These are phyloP conservation scores for Colletotrichum brevisporum DNA, from an alignment of 2,329 filamentous ascomycete species.

Conservation along the genomic window DNA sequence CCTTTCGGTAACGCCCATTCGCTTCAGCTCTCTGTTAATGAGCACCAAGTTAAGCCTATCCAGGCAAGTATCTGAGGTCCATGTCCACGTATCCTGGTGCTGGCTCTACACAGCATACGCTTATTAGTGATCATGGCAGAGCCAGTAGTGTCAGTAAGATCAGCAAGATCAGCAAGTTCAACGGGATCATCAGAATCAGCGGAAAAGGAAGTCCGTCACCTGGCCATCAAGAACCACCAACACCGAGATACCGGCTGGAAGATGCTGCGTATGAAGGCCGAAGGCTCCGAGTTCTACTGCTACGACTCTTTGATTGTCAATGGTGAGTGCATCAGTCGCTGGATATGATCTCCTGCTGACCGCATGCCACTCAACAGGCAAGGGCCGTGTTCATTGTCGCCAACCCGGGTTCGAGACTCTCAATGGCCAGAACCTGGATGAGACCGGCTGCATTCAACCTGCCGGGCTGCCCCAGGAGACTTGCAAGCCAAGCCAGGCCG, in stretches of 20 bases:
- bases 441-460: slow-evolving; percentile 35
- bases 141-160: too few relatives aligned
- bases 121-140: too few relatives aligned
- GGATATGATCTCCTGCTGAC: not conserved
- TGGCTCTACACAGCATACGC: too few relatives aligned
- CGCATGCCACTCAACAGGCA: slow-evolving; percentile 32
- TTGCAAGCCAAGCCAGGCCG: slow-evolving; percentile 25
- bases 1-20: not conserved
- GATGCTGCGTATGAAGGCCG: slow-evolving; percentile 33
- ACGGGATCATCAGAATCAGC: not conserved
- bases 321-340: slow-evolving; percentile 25
- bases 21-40: too few relatives aligned
- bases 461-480: slow-evolving; percentile 19
- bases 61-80: too few relatives aligned
- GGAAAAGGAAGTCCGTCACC: slow-evolving; percentile 24
- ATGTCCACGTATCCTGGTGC: too few relatives aligned
- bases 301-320: slow-evolving; percentile 46
- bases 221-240: slow-evolving; percentile 36
- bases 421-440: slow-evolving; percentile 18
- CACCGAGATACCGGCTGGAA: slow-evolving; percentile 39
- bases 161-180: too few relatives aligned
- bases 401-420: slow-evolving; percentile 28
- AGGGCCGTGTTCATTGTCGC: slow-evolving; percentile 44
- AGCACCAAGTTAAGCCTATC: too few relatives aligned
- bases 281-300: slow-evolving; percentile 40